Evolutionary conservation across 2,329 filamentous ascomycete genomes (phyloP).

Genomic region (Penicillium carneum): DNA sequence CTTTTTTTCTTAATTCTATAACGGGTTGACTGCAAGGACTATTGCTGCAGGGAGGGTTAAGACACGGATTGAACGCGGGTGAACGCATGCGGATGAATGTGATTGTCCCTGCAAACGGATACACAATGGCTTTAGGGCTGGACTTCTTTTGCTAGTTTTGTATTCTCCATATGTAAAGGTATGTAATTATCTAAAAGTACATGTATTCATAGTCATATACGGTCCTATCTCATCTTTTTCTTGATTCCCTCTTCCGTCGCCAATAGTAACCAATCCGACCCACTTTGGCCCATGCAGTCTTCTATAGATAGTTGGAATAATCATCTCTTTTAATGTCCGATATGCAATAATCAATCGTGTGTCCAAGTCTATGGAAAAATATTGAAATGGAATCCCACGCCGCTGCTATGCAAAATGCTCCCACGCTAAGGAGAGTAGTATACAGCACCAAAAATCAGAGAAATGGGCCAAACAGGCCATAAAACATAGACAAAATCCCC

Average conservation of each 20-base stretch:
- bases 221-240: not conserved
- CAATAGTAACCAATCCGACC: constrained; percentile 29
- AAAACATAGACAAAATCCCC: constrained; percentile 6
- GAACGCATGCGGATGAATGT: constrained; percentile 36
- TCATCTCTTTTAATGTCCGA: not conserved
- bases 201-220: not conserved
- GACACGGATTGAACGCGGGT: constrained; percentile 30
- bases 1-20: constrained; percentile 17
- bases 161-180: not conserved
- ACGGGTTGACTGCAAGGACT: constrained; percentile 30
- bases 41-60: constrained; percentile 35
- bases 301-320: constrained; percentile 16
- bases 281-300: constrained; percentile 28
- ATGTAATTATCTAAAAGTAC: not conserved
- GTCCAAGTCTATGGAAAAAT: constrained; percentile 2
- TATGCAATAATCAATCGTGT: constrained; percentile 8
- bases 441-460: constrained; percentile 25
- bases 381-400: constrained; percentile 30
- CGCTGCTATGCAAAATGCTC: constrained; percentile 38
- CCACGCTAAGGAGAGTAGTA: constrained; percentile 24
- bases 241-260: constrained; percentile 12
- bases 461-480: not conserved
- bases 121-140: constrained; percentile 10
- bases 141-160: not conserved
- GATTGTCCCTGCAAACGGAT: constrained; percentile 26